These are phyloP conservation scores for Gautieria morchelliformis DNA, from an alignment of 768 basidiomycete species.

Conservation along the genomic window DNA sequence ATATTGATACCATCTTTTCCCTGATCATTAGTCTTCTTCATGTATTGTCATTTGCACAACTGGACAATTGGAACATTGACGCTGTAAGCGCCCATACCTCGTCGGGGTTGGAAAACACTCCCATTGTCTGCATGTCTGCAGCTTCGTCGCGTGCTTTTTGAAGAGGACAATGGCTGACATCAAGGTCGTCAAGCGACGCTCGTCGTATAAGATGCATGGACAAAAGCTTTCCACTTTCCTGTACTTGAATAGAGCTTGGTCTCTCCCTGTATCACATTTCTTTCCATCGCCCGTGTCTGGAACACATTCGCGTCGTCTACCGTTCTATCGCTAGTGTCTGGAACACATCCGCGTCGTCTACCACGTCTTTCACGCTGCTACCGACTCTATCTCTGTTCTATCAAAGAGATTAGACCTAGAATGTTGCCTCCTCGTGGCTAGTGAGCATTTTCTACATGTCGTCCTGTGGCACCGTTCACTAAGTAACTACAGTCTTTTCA, in stretches of 20 bases:
- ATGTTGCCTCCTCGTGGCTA: constrained; percentile 36
- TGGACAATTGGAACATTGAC: background rate
- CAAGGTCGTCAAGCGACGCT: background rate
- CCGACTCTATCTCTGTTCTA: background rate
- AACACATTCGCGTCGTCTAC: no score
- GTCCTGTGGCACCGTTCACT: background rate
- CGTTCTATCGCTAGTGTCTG: constrained; percentile 2
- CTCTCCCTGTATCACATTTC: background rate
- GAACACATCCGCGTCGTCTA: background rate
- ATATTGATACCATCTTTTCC: background rate
- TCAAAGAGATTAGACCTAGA: background rate
- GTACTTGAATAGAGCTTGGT: background rate
- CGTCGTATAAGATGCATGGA: background rate
- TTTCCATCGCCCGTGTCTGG: background rate
- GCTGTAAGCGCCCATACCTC: background rate
- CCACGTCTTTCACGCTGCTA: background rate
- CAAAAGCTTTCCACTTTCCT: background rate
- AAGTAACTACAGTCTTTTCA: constrained; percentile 35
- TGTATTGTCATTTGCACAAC: constrained; percentile 1
- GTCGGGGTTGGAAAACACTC: background rate
- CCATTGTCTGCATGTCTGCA: background rate
- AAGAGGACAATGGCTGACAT: background rate
- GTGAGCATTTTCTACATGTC: constrained; percentile 24
- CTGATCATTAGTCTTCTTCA: background rate
- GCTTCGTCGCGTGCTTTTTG: background rate